Evolutionary conservation across 106 monocot species (phyloP), one percentile per base, ranked within the genome.

Genomic region (Allium fistulosum): DNA sequence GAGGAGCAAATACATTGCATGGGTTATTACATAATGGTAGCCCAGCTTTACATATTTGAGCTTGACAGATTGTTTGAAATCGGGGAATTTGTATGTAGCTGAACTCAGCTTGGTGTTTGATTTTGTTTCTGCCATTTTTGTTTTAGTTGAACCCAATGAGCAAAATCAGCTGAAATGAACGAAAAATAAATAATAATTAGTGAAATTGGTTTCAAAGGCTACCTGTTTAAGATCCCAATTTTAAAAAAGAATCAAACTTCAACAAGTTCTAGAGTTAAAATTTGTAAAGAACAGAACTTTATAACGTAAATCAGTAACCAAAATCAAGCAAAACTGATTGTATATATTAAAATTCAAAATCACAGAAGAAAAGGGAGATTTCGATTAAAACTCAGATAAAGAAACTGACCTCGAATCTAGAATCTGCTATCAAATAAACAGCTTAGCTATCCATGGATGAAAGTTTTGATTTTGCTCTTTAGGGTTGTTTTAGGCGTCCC

Each of bases 1-100:
- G 26, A 80, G 71, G 53, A 81, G 22, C 16, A 81, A 51, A 49
- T 61, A 59, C 69, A 76, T 71, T 17, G 62, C 72, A 72, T 72
- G 72, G 47, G 72, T 72, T 62, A 72, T 72, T 14, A 72, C 53
- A 37, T 72, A 72, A 12, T 72, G 72, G 63, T 72, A 72, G 16
- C 72, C 72, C 0, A 72, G 63, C 53, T 72, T 72, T 7, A 72
- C 72, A 64, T 72, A 72, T 26, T 72, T 72, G 63, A 72, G 72
- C 53, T 72, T 72, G 11, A 72, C 46, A 3, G 72, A 64, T 53
- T 63, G 51, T 48, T 72, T 63, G 63, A 53, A 64, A 46, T 72
- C 72, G 3, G 72, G 72, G 51, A 72, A 62, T 26, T 49, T 72
- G 49, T 49, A 46, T 27, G 27, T 22, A 17, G 72, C 53, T 12